These are phyloP conservation scores for Russula earlei DNA, from an alignment of 768 basidiomycete species.

Conservation along the genomic window DNA sequence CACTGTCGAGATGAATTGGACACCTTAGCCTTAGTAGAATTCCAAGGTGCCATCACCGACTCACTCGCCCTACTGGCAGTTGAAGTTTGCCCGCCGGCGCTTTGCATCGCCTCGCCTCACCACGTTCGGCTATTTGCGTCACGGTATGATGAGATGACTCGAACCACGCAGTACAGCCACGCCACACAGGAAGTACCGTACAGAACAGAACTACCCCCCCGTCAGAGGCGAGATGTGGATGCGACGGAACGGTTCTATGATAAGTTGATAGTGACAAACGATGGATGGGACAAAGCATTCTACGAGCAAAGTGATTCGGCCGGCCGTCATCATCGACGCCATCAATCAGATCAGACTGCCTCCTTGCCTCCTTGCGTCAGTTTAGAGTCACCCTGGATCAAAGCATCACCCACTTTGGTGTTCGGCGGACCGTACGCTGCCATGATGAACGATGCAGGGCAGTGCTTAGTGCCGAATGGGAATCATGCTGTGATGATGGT, in stretches of 20 bases:
- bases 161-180: neutral
- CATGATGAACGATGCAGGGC: neutral
- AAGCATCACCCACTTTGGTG: neutral
- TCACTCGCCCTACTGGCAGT: no score
- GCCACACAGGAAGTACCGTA: neutral
- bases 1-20: slow-evolving; percentile 13
- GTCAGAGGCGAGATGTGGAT: neutral
- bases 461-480: neutral
- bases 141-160: neutral
- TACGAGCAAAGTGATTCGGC: neutral
- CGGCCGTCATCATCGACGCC: neutral
- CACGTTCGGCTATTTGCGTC: slow-evolving; percentile 1
- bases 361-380: neutral
- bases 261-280: neutral
- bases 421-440: neutral
- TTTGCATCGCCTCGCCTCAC: neutral
- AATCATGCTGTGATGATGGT: slow-evolving; percentile 11
- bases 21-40: slow-evolving; percentile 51
- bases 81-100: no score
- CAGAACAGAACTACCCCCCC: neutral
- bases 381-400: neutral
- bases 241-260: neutral
- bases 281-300: no score
- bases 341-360: neutral
- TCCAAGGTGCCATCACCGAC: slow-evolving; percentile 44